A percentile compares a stretch with the other conserved stretches of the same genome.
These are phyloP conservation scores for Pseudogymnoascus sp. DNA, from an alignment of 2,329 filamentous ascomycete genomes.

Conservation along the genomic window DNA sequence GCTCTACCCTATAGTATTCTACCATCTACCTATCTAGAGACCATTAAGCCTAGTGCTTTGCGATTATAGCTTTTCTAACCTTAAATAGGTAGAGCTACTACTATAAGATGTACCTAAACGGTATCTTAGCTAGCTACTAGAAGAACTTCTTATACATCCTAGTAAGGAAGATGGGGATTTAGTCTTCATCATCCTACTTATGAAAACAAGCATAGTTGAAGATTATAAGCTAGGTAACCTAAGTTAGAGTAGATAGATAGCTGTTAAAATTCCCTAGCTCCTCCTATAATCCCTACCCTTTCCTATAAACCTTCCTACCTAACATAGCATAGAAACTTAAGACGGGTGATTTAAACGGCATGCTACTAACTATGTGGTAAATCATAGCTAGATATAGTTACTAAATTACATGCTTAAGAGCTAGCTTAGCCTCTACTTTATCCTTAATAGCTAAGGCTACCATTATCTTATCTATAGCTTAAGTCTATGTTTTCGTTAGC, in stretches of 20 bases:
- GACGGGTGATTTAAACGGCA: slow-evolving; percentile 11
- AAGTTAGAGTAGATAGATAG: slow-evolving; percentile 10
- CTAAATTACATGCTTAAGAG: slow-evolving; percentile 13
- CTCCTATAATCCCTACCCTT: slow-evolving; percentile 4
- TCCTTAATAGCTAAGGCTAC: slow-evolving; percentile 9
- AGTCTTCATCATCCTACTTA: slow-evolving; percentile 12
- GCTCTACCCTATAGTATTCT: too few species aligned
- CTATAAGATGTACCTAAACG: slow-evolving; percentile 14
- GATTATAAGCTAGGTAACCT: slow-evolving; percentile 9
- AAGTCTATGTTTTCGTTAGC: background rate
- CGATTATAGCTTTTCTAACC: background rate
- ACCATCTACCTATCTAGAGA: slow-evolving; percentile 9
- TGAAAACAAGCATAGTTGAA: slow-evolving; percentile 10
- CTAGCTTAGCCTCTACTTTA: slow-evolving; percentile 1
- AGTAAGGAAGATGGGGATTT: slow-evolving; percentile 10
- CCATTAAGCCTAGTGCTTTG: slow-evolving; percentile 13
- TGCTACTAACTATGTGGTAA: slow-evolving; percentile 9
- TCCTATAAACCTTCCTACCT: background rate
- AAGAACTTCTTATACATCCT: slow-evolving; percentile 14
- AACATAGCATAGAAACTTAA: slow-evolving; percentile 12
- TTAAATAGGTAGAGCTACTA: background rate
- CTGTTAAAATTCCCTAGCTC: slow-evolving; percentile 14
- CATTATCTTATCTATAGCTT: slow-evolving; percentile 12
- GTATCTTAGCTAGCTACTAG: slow-evolving; percentile 11
- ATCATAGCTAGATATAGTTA: slow-evolving; percentile 14